Percentiles rank a stretch among this genome's conserved stretches.
Evolutionary conservation across 1,139 yeast species (phyloP).

Genomic region (Debaryomyces fabryi): DNA sequence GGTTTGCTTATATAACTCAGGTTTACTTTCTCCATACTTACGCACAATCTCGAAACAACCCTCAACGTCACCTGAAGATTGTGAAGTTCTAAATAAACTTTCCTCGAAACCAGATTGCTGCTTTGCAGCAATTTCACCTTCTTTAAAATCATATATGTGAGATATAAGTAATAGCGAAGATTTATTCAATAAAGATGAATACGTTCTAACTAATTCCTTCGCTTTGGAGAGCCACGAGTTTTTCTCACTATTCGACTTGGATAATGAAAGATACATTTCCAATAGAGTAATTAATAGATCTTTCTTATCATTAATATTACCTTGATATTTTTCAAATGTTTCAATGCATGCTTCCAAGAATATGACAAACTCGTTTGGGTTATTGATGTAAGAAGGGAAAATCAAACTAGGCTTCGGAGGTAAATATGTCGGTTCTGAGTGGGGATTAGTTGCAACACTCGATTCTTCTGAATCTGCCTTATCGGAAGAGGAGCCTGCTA

Average conservation of each 20-base stretch:
- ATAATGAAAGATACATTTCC: constrained; percentile 75
- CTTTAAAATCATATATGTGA: constrained; percentile 60
- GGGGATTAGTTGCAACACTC: constrained; percentile 5
- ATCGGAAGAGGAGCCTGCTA: constrained; percentile 36
- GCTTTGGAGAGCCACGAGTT: constrained; percentile 72
- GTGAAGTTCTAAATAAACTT: constrained; percentile 66
- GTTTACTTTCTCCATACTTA: constrained; percentile 62
- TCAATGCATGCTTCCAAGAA: constrained; percentile 90
- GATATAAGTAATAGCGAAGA: constrained; percentile 66
- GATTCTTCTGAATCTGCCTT: constrained; percentile 18
- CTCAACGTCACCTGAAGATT: constrained; percentile 57
- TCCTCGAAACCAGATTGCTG: constrained; percentile 55
- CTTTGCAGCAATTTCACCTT: constrained; percentile 45
- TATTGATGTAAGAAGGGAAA: constrained; percentile 81
- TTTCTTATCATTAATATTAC: constrained; percentile 65
- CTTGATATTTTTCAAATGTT: constrained; percentile 76
- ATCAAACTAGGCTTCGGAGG: constrained; percentile 92
- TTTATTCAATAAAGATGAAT: constrained; percentile 53
- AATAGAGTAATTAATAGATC: constrained; percentile 77
- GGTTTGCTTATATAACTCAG: constrained; percentile 68
- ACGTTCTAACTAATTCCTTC: constrained; percentile 45
- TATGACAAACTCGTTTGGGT: constrained; percentile 88
- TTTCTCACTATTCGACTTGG: constrained; percentile 37
- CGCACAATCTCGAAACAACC: constrained; percentile 60
- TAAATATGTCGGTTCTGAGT: constrained; percentile 66